phyloP scores from a whole-genome alignment of 805 yeast genomes.

The Dipodascus albidus region DNA sequence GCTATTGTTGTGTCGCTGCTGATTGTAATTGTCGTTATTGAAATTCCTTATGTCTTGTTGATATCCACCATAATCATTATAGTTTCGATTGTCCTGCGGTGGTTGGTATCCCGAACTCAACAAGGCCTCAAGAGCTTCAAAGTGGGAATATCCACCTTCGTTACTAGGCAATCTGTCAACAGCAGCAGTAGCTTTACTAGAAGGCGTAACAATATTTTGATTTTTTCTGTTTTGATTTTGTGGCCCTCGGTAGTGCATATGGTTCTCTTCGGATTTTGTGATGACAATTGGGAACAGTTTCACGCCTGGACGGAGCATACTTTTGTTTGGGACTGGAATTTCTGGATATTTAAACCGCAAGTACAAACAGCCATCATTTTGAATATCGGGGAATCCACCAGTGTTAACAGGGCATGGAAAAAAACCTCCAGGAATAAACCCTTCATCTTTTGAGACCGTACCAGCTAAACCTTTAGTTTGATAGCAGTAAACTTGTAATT shows the following conservation, averaged over 20 bases:
- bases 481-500: constrained; percentile 15
- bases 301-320: constrained; percentile 75
- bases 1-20: constrained; percentile 6
- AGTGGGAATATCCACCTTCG: constrained; percentile 14
- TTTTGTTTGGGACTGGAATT: constrained; percentile 46
- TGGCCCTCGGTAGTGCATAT: constrained; percentile 39
- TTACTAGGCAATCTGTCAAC: constrained; percentile 11
- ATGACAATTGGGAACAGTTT: constrained; percentile 51
- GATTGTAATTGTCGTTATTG: constrained; percentile 4
- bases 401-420: constrained; percentile 35
- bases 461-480: constrained; percentile 27
- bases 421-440: constrained; percentile 25
- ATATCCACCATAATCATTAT: constrained; percentile 7
- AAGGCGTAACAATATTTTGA: constrained; percentile 15
- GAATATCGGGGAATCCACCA: constrained; percentile 33
- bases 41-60: constrained; percentile 3
- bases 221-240: constrained; percentile 20
- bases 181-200: constrained; percentile 11
- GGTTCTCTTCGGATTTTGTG: constrained; percentile 57
- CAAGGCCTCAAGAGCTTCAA: constrained; percentile 3
- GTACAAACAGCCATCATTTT: constrained; percentile 31
- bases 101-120: not conserved
- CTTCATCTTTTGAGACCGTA: constrained; percentile 16
- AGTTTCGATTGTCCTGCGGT: constrained; percentile 4
- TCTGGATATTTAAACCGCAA: constrained; percentile 53